These are phyloP conservation scores for Alliaria petiolata DNA, from an alignment of 345 rosid genomes.

Conservation along the genomic window DNA sequence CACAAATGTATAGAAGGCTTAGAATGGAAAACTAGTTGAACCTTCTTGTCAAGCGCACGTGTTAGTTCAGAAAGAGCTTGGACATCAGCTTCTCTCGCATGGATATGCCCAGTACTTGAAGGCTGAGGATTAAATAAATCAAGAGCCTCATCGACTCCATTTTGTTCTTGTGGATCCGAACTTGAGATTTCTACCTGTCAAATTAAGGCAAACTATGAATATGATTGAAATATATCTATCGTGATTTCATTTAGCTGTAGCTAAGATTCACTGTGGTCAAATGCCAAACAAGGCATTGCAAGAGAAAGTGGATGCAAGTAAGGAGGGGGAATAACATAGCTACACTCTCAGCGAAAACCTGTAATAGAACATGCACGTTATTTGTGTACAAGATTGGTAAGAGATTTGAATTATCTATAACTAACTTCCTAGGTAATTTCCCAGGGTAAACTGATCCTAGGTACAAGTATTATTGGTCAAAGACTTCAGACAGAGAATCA, in stretches of 20 bases:
- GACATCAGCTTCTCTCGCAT: constrained; percentile 58
- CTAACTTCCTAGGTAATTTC: neutral
- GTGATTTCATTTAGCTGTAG: neutral
- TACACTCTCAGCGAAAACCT: neutral
- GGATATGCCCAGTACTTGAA: constrained; percentile 38
- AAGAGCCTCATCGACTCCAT: constrained; percentile 38
- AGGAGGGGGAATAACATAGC: constrained; percentile 1
- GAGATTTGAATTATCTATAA: neutral
- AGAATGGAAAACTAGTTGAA: constrained; percentile 16
- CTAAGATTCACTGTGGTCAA: neutral
- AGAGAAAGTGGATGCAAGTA: neutral
- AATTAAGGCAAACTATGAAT: constrained; percentile 20
- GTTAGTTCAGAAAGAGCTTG: constrained; percentile 56
- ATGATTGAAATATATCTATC: neutral
- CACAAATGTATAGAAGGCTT: constrained; percentile 5
- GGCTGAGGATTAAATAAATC: constrained; percentile 36
- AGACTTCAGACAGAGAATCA: constrained; percentile 7
- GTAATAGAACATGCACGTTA: neutral
- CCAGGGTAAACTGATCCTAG: neutral
- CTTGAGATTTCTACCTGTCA: constrained; percentile 45
- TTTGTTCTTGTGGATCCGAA: constrained; percentile 37
- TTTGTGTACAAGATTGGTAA: neutral
- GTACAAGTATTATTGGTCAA: neutral
- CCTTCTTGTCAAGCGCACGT: constrained; percentile 59
- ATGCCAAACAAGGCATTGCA: constrained; percentile 13